Evolutionary conservation across 495 filamentous ascomycete genomes (phyloP).

Genomic region (Tuber aestivum): DNA sequence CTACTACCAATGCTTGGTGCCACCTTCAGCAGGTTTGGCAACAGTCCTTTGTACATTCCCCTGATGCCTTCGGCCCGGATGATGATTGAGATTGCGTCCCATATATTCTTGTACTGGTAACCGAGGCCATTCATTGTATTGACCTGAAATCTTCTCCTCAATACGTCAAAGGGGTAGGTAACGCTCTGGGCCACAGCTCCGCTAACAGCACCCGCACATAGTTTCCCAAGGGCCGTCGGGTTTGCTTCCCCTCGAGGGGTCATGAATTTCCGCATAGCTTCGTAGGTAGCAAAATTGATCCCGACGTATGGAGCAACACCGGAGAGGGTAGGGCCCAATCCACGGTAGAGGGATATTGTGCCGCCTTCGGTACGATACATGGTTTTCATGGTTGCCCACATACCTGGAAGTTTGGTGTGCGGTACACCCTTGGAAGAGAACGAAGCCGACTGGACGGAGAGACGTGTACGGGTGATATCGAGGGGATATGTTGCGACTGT

Average conservation of each 20-base stretch:
- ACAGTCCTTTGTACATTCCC: constrained; percentile 86
- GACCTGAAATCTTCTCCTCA: constrained; percentile 94
- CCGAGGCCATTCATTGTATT: constrained; percentile 99
- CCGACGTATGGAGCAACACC: constrained; percentile 94
- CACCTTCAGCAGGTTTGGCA: constrained; percentile 92
- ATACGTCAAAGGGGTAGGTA: constrained; percentile 89
- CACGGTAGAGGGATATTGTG: constrained; percentile 73
- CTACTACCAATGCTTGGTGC: constrained; percentile 97
- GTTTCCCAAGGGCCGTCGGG: constrained; percentile 69
- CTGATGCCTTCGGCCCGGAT: constrained; percentile 66
- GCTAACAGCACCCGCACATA: constrained; percentile 81
- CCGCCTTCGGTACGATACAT: constrained; percentile 95
- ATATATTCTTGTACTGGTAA: constrained; percentile 82
- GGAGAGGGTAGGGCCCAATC: constrained; percentile 86
- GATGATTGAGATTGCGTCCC: constrained; percentile 77
- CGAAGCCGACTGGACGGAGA: constrained; percentile 94
- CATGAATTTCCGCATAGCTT: constrained; percentile 73
- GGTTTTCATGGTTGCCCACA: constrained; percentile 72
- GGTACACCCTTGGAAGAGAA: constrained; percentile 65
- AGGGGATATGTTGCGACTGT: constrained; percentile 65
- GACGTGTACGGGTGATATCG: constrained; percentile 89
- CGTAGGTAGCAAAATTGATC: constrained; percentile 97
- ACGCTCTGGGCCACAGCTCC: constrained; percentile 96
- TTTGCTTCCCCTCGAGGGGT: constrained; percentile 85
- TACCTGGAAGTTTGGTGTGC: constrained; percentile 71